These are phyloP conservation scores for Candida stauntonica DNA, from an alignment of 805 yeast genomes.

Conservation along the genomic window DNA sequence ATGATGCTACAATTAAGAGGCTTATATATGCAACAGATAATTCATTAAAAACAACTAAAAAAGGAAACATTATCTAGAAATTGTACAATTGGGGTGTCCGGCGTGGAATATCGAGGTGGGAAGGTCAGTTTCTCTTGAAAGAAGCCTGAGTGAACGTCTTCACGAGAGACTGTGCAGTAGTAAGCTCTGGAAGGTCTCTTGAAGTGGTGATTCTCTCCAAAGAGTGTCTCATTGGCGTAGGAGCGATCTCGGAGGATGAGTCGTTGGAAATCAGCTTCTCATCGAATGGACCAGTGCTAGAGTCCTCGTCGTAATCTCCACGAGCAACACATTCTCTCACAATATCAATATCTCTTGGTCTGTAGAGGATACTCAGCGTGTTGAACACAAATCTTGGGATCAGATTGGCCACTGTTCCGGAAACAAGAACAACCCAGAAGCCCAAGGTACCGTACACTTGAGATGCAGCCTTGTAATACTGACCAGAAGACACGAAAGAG, in stretches of 20 bases:
- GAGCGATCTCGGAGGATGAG: constrained; percentile 3
- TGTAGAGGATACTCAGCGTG: constrained; percentile 45
- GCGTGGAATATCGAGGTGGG: too few relatives aligned
- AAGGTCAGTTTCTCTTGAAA: too few relatives aligned
- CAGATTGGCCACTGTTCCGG: constrained; percentile 57
- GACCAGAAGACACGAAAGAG: constrained; percentile 42
- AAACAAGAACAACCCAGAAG: constrained; percentile 62
- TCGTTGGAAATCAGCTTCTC: constrained; percentile 12
- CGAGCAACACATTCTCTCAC: constrained; percentile 64
- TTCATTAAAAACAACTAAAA: too few relatives aligned
- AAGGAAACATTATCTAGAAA: too few relatives aligned
- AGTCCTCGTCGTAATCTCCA: constrained; percentile 45
- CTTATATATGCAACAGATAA: too few relatives aligned
- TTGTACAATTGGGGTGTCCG: too few relatives aligned
- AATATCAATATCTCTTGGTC: constrained; percentile 67
- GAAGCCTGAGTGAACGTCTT: constrained; percentile 12
- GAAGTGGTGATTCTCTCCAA: constrained; percentile 15
- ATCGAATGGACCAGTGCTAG: constrained; percentile 5
- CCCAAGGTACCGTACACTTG: constrained; percentile 55
- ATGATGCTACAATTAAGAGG: too few relatives aligned
- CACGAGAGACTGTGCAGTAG: constrained; percentile 16
- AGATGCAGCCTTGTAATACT: constrained; percentile 62
- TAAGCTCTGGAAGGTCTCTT: constrained; percentile 16
- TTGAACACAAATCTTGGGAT: constrained; percentile 62
- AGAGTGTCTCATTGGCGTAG: constrained; percentile 7